These are phyloP conservation scores for Leptomonas seymouri DNA, from an alignment of 208 protist genomes.

Conservation along the genomic window DNA sequence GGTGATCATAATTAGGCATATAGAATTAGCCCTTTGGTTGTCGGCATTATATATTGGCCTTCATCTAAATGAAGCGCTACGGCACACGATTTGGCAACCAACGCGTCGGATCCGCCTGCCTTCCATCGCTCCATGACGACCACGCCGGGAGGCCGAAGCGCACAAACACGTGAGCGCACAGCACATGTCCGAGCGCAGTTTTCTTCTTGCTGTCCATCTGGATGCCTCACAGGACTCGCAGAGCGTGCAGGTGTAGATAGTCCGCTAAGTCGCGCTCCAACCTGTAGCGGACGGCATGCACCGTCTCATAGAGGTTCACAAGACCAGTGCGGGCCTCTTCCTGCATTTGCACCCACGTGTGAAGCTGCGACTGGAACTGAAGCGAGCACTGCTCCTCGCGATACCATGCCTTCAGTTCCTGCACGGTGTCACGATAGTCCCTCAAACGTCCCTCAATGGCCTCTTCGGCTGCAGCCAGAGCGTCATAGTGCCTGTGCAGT, in stretches of 20 bases:
- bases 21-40: too few species aligned
- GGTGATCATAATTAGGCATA: too few species aligned
- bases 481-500: constrained; percentile 27
- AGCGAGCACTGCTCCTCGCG: constrained; percentile 23
- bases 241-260: constrained; percentile 56
- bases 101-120: too few species aligned
- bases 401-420: constrained; percentile 30
- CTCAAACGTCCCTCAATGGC: constrained; percentile 10
- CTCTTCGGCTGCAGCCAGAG: constrained; percentile 11
- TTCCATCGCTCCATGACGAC: too few species aligned
- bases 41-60: too few species aligned
- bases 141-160: too few species aligned
- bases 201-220: background rate
- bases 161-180: too few species aligned
- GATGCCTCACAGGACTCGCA: constrained; percentile 42
- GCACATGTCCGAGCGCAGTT: too few species aligned
- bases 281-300: constrained; percentile 41
- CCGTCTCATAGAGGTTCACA: constrained; percentile 16
- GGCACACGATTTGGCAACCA: too few species aligned
- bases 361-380: constrained; percentile 20
- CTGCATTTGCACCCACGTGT: constrained; percentile 23
- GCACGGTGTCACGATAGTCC: constrained; percentile 26
- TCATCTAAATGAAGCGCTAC: too few species aligned
- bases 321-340: constrained; percentile 22
- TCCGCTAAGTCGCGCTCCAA: constrained; percentile 67